Base-by-base conservation (phyloP, 2,329 filamentous ascomycete genomes). In the Aspergillus sp. region DNA sequence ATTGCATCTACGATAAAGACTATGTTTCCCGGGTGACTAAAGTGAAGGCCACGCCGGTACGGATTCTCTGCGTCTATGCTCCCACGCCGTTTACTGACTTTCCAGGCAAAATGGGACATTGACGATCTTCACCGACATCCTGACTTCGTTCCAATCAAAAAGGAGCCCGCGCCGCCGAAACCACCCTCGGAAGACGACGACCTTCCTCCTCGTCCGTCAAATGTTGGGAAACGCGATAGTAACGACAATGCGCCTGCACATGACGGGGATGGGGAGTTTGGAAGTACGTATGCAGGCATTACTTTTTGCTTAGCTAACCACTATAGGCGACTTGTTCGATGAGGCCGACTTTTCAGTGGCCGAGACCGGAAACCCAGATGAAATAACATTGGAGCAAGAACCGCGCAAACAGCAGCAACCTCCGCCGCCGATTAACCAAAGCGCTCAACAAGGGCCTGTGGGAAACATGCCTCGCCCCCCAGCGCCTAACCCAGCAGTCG, bases 1-100 rank as follows among this genome's bases (percentile, higher is more conserved):
- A 96, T 55, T 98, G 91, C 67, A 79, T 98, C 37, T 96, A 98
- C 61, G 91, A 98, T 64, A 93, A 95, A 60, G 80, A 89, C 40
- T 98, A 94, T 55, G 68, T 98, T 35, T 72, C 78, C 32, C 88
- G 86, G 56, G 83, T 96, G n/a, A 82, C 80, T 32, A 93, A 86
- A 63, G 70, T 98, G 51, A 96, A 93, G 67, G 75, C 79, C 11
- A 71, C 74, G 35, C 82, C 85, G 4, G 64, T 67, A 55, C 41
- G 60, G 43, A 12, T 19, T 16, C 22, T 17, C 20, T 8, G 12
- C 26, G 5, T 10, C 2, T 11, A 16, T n/a, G n/a, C 24, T 12
- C 11, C 11, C 14, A 5, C 26, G 4, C 27, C 29, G n/a, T 12
- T 28, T 35, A 30, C 36, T 55, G 24, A 53, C 30, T 11, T 19